Conservation (phyloP, 768 basidiomycete genomes). For the Stropharia rugosoannulata region DNA sequence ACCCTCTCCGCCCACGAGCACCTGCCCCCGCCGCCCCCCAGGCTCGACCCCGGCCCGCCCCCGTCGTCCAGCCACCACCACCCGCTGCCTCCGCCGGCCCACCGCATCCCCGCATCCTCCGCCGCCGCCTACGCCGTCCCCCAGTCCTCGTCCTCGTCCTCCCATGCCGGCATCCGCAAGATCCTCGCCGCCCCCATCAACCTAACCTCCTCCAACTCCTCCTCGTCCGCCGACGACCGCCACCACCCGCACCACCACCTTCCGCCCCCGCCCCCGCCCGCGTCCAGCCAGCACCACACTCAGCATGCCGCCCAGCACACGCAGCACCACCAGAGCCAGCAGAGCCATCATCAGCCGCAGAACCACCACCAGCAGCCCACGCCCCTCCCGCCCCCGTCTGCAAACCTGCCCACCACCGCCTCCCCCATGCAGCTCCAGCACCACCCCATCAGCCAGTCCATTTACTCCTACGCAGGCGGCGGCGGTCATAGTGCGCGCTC, state of each 20-base stretch:
- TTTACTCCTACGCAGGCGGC: constrained; percentile 5
- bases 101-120: background rate
- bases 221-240: constrained; percentile 13
- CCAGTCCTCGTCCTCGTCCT: constrained; percentile 3
- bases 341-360: constrained; percentile 2
- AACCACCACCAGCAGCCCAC: constrained; percentile 12
- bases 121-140: background rate
- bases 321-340: constrained; percentile 5
- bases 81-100: background rate
- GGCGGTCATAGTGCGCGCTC: no score
- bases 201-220: constrained; percentile 7
- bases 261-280: background rate
- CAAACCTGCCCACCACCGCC: constrained; percentile 19
- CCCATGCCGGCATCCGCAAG: constrained; percentile 3
- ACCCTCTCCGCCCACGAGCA: constrained; percentile 17
- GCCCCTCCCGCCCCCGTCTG: constrained; percentile 14
- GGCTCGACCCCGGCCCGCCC: constrained; percentile 1
- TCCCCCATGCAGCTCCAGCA: constrained; percentile 26
- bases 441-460: constrained; percentile 18
- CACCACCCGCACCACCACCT: background rate
- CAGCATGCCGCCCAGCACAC: constrained; percentile 1
- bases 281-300: background rate
- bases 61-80: constrained; percentile 1
- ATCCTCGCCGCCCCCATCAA: constrained; percentile 9
- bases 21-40: constrained; percentile 11